Evolutionary conservation across 2,329 filamentous ascomycete species (phyloP), one percentile per base, ranked within the genome.

Genomic region (Aspergillus pseudonomiae): DNA sequence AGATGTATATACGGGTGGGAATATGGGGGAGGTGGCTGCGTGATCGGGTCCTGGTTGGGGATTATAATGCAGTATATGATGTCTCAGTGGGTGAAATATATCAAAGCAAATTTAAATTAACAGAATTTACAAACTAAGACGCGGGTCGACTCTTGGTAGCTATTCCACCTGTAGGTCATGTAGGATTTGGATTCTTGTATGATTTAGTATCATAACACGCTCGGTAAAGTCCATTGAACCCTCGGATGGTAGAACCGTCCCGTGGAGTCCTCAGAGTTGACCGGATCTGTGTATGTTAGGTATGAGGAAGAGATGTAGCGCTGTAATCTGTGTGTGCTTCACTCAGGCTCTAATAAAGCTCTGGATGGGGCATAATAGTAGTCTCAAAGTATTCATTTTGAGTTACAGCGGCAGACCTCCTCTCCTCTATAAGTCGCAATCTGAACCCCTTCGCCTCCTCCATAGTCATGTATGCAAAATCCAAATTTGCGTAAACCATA

Each of bases 361-460:
- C 21, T 24, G 21, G 21, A 24, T 2, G 21, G 2, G 21, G 21
- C 21, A 24, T 1, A 2, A 2, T 24, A 24, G 2, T 24, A 24
- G 21, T 24, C 21, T 67, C 65, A 54, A 69, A 68, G 14, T 26
- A 26, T 2, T 30, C 14, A 28, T 66, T 70, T 28, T 66, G 54
- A 12, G 53, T 30, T 19, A 60, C 39, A 10, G 59, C 45, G 36
- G 34, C 34, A 9, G 39, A 9, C 5, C 59, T 61, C n/a, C 79
- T 70, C 68, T 82, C 80, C 2, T 73, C 68, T 78, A 82, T 82
- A 46, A 83, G 62, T 62, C 75, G 60, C 48, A 77, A 46, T 58
- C 80, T 69, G 55, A 78, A 71, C 32, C 71, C 63, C 64, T 77
- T 74, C 0, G 81, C 80, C 61, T 80, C 76, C 10, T 81, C 73